Evolutionary conservation across 1,284 basidiomycete genomes (phyloP).

Genomic region (Amylostereum chailletii): DNA sequence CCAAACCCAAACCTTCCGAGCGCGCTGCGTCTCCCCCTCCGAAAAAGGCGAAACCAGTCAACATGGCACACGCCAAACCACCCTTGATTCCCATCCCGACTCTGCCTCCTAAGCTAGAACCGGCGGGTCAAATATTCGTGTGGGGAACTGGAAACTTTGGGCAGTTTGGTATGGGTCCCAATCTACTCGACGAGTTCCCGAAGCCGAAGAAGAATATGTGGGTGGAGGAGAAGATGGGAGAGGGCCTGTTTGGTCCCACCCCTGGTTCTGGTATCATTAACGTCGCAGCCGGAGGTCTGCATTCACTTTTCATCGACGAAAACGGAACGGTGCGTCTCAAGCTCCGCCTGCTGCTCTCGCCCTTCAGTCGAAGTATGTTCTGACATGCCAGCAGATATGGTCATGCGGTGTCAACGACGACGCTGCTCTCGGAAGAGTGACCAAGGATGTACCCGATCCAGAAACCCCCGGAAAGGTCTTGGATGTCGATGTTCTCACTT

Average conservation of each 20-base stretch:
- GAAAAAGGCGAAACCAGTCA: slow-evolving; percentile 3
- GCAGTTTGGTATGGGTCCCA: slow-evolving; percentile 78
- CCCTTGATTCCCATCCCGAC: slow-evolving; percentile 10
- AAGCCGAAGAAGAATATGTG: slow-evolving; percentile 65
- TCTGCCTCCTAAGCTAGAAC: slow-evolving; percentile 25
- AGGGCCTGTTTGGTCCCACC: slow-evolving; percentile 59
- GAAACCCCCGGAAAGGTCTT: slow-evolving; percentile 48
- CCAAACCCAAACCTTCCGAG: background rate
- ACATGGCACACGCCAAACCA: slow-evolving; percentile 1
- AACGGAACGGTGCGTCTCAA: slow-evolving; percentile 64
- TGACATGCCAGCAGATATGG: slow-evolving; percentile 48
- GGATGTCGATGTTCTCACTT: slow-evolving; percentile 74
- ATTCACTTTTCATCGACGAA: slow-evolving; percentile 79
- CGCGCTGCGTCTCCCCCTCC: background rate
- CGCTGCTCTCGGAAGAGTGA: slow-evolving; percentile 82
- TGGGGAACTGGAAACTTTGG: slow-evolving; percentile 87
- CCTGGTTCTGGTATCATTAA: slow-evolving; percentile 65
- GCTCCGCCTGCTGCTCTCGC: background rate
- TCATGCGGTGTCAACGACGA: slow-evolving; percentile 91
- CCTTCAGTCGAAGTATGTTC: slow-evolving; percentile 2
- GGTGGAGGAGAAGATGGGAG: slow-evolving; percentile 53
- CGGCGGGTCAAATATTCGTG: slow-evolving; percentile 61
- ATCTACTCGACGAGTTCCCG: slow-evolving; percentile 56
- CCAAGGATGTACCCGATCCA: slow-evolving; percentile 63
- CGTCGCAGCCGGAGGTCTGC: slow-evolving; percentile 76